Evolutionary conservation across 164 flowering plant genomes (phyloP), one percentile per base, ranked within the genome.

Genomic region (Tetrastigma voinierianum): DNA sequence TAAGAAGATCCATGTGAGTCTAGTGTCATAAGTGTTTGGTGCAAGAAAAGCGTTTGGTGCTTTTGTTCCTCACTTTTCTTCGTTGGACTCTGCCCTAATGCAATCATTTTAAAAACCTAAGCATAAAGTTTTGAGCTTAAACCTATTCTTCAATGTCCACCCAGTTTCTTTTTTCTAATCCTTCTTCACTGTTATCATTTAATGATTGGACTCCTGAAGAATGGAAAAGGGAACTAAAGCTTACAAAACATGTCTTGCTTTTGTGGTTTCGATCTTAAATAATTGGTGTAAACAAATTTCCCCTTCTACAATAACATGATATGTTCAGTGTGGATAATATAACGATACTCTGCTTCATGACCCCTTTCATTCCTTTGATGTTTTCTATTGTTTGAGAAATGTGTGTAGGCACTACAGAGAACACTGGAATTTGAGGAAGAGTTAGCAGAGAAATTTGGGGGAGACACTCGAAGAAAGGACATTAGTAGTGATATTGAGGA

Each of bases 401-500:
- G 43, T 32, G 52, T 65, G 47, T 69, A 94, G 98, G 99, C 99
- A 63, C 64, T 95, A 54, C 98, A 95, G 67, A 71, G 97, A 70
- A 95, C 98, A 46, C 77, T 88, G 58, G 99, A 95, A 70, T 95
- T 95, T 83, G 99, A 95, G 80, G 96, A 90, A 71, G 99, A 95
- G 73, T 72, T 92, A 74, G 98, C 94, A 16, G 98, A 87, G 76
- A 95, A 90, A 70, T 95, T 92, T 77, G 92, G 98, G 53, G 99
- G 90, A 61, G 90, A 90, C 49, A 65, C 82, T 59, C 82, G 74
- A 44, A 82, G 73, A 61, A 84, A 67, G 70, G 94, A 89, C 65
- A 68, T 65, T 17, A 86, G 74, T 44, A 73, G 45, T 65, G 90
- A 85, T 18, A 68, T 69, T 61, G 96, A 88, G 62, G 98, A 90